Evolutionary conservation across 1,284 basidiomycete species (phyloP).

Genomic region (Leccinum variabile): DNA sequence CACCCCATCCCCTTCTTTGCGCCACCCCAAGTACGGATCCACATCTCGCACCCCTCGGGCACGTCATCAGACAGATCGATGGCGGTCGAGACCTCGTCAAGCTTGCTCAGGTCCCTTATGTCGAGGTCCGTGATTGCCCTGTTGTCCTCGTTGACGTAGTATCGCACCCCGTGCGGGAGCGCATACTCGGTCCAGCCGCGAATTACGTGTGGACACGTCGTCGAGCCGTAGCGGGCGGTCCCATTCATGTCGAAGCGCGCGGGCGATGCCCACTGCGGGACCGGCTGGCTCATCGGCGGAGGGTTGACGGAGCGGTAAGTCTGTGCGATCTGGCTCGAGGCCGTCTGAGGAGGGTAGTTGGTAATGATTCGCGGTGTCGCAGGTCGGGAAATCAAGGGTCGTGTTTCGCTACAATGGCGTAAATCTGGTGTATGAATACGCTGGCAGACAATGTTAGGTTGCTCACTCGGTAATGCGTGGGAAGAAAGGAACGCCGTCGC

Average conservation of each 20-base stretch:
- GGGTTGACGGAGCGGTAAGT: too few species aligned
- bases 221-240: conserved; percentile 15
- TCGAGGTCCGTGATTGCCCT: conserved; percentile 66
- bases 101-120: conserved; percentile 48
- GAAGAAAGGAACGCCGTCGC: conserved; percentile 19
- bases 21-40: conserved; percentile 39
- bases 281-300: too few species aligned
- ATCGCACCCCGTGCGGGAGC: conserved; percentile 65
- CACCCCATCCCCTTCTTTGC: conserved; percentile 23
- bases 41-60: conserved; percentile 53
- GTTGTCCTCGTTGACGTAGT: conserved; percentile 61
- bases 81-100: conserved; percentile 51
- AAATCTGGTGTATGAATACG: not conserved
- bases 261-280: too few species aligned
- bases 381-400: conserved; percentile 37
- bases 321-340: too few species aligned
- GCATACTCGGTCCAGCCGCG: conserved; percentile 66
- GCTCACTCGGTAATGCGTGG: conserved; percentile 24
- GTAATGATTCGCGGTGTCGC: too few species aligned
- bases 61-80: conserved; percentile 41
- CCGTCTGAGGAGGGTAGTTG: too few species aligned
- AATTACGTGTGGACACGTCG: conserved; percentile 20
- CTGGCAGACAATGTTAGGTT: not conserved
- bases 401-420: conserved; percentile 35
- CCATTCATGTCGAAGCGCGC: too few species aligned